Evolutionary conservation across 2,329 filamentous ascomycete genomes (phyloP).

Genomic region (Lachnum nothofagi): DNA sequence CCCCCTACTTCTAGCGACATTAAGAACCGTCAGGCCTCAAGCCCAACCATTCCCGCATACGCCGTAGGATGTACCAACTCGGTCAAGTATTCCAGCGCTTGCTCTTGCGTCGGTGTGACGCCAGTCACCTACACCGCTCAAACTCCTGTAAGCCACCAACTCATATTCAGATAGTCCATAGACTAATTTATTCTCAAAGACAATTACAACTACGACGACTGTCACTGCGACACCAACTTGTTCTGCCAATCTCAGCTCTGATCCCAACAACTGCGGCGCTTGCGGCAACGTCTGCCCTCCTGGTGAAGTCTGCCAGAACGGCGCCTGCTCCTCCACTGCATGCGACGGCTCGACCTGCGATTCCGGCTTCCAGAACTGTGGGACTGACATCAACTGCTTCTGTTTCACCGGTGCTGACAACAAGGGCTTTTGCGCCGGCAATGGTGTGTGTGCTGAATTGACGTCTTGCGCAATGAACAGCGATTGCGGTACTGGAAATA

Average conservation of each 20-base stretch:
- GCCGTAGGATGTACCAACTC: constrained; percentile 19
- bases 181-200: constrained; percentile 7
- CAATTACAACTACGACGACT: constrained; percentile 14
- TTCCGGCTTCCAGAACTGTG: constrained; percentile 16
- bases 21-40: constrained; percentile 1
- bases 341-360: constrained; percentile 15
- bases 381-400: constrained; percentile 15
- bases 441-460: constrained; percentile 17
- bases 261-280: constrained; percentile 19
- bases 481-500: constrained; percentile 18
- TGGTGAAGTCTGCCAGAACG: constrained; percentile 11
- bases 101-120: constrained; percentile 24
- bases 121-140: constrained; percentile 11
- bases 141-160: constrained; percentile 12
- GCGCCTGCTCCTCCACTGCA: constrained; percentile 7
- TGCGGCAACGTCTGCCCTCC: constrained; percentile 17
- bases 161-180: background rate
- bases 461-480: constrained; percentile 16
- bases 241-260: constrained; percentile 9
- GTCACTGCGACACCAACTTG: constrained; percentile 14
- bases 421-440: constrained; percentile 22
- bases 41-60: constrained; percentile 22
- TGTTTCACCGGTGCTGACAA: constrained; percentile 16
- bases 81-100: constrained; percentile 23
- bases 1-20: background rate